Conservation (phyloP, 768 basidiomycete species). For the Mycena indigotica region DNA sequence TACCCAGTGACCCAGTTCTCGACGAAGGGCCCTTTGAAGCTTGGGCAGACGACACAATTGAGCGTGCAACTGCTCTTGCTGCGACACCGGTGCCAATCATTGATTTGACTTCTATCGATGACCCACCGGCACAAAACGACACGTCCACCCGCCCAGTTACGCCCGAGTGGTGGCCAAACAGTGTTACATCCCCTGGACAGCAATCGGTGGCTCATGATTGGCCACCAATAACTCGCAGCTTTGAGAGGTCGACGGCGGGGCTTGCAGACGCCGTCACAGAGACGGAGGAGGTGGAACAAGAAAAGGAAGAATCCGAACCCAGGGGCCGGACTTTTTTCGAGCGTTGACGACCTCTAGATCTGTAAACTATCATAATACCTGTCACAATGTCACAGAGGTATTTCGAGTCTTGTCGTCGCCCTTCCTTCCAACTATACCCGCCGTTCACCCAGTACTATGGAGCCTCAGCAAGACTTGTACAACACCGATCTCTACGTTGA, state of each 20-base stretch:
- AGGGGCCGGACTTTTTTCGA: background rate
- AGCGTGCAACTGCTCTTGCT: constrained; percentile 18
- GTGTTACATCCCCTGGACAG: background rate
- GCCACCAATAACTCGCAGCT: constrained; percentile 4
- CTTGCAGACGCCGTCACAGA: background rate
- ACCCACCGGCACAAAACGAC: background rate
- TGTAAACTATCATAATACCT: background rate
- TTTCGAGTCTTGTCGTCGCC: background rate
- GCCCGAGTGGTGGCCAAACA: constrained; percentile 13
- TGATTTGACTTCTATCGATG: background rate
- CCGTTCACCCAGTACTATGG: background rate
- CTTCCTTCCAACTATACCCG: background rate
- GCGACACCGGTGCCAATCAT: constrained; percentile 9
- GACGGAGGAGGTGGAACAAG: background rate
- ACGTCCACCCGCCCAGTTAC: constrained; percentile 1
- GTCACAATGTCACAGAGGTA: background rate
- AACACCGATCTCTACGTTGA: constrained; percentile 1
- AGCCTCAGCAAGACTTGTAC: background rate
- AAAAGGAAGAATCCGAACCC: background rate
- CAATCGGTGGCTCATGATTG: background rate
- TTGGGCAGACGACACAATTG: constrained; percentile 22
- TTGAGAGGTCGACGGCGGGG: constrained; percentile 9
- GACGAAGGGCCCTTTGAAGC: constrained; percentile 12
- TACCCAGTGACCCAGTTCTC: background rate
- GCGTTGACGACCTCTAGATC: background rate